Conservation (phyloP, 257 asterid genomes). For the Solanum chiquidenum region DNA sequence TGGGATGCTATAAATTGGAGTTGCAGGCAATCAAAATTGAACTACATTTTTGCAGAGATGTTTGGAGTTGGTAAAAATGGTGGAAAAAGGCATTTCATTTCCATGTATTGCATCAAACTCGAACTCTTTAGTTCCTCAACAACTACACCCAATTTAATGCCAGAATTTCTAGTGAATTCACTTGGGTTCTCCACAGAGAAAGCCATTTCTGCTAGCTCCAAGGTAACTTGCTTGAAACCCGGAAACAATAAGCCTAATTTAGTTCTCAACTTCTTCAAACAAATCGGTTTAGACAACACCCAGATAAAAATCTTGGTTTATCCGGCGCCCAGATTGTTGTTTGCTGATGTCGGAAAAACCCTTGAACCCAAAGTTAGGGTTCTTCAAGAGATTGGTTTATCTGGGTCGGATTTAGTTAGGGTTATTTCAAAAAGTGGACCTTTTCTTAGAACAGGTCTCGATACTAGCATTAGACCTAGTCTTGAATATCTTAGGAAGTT, state of each 20-base stretch:
- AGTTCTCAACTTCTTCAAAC: slow-evolving; percentile 9
- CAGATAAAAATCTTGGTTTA: slow-evolving; percentile 9
- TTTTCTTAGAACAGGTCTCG: not conserved
- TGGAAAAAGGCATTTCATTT: not conserved
- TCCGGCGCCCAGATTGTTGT: not conserved
- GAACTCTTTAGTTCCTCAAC: not conserved
- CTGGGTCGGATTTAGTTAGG: slow-evolving; percentile 1
- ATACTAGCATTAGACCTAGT: not conserved
- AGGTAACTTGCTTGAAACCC: not conserved
- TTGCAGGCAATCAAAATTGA: not conserved
- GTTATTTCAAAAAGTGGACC: not conserved
- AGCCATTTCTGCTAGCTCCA: slow-evolving; percentile 2
- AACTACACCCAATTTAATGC: slow-evolving; percentile 1
- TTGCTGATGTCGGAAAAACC: slow-evolving; percentile 4
- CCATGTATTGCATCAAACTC: not conserved
- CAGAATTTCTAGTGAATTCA: slow-evolving; percentile 1
- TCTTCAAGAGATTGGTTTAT: slow-evolving; percentile 9
- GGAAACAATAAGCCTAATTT: not conserved
- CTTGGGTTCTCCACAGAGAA: slow-evolving; percentile 12
- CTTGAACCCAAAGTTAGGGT: slow-evolving; percentile 8
- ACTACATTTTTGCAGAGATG: not conserved
- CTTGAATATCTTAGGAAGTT: slow-evolving; percentile 5
- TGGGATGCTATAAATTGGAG: not conserved
- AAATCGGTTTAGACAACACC: slow-evolving; percentile 8
- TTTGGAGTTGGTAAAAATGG: not conserved